These are phyloP conservation scores for Aspergillus saccharolyticus DNA, from an alignment of 495 filamentous ascomycete genomes.

Conservation along the genomic window DNA sequence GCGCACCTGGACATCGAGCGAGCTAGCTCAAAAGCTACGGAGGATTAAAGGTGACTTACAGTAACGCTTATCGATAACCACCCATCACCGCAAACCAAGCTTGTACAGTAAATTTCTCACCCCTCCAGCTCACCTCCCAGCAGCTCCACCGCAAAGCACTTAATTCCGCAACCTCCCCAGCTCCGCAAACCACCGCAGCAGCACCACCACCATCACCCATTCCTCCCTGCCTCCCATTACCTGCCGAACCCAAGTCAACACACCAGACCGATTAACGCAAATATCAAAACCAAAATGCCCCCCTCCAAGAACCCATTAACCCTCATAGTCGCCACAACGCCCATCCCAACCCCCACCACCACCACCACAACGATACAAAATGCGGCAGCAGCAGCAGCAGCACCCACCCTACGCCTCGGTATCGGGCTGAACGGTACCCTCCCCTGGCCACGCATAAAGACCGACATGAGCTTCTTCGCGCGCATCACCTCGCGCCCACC, in stretches of 20 bases:
- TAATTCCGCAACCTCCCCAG: no score
- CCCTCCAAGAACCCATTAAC: slow-evolving; percentile 25
- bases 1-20: no score
- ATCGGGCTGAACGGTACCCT: slow-evolving; percentile 77
- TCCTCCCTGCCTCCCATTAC: background rate
- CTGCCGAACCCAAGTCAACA: background rate
- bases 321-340: slow-evolving; percentile 43
- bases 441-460: slow-evolving; percentile 82
- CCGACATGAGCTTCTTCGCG: slow-evolving; percentile 92
- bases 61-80: no score
- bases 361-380: slow-evolving; percentile 20
- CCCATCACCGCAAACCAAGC: no score
- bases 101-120: no score
- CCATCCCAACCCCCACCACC: slow-evolving; percentile 10
- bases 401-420: slow-evolving; percentile 56
- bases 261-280: no score
- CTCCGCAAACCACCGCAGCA: no score
- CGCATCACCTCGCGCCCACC: slow-evolving; percentile 71
- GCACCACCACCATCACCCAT: background rate
- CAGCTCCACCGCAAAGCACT: no score
- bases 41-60: no score
- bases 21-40: no score
- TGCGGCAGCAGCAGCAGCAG: slow-evolving; percentile 43
- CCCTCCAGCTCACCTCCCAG: no score
- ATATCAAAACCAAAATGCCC: slow-evolving; percentile 12